These are phyloP conservation scores for Neobulgaria alba DNA, from an alignment of 2,329 filamentous ascomycete species.

Conservation along the genomic window DNA sequence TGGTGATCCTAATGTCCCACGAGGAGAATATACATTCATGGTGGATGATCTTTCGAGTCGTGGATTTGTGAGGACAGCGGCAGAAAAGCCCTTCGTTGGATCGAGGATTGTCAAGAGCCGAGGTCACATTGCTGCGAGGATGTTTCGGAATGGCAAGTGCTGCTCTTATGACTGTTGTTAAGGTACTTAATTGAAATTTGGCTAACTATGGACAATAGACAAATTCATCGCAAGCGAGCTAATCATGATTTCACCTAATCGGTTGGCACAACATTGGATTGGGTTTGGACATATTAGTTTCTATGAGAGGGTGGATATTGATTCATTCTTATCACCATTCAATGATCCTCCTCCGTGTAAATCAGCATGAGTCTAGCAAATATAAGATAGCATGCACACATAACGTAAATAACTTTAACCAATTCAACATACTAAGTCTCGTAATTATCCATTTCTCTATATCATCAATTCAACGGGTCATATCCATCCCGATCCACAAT, in stretches of 20 bases:
- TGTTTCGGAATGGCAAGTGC: slow-evolving; percentile 63
- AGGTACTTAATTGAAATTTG: no score
- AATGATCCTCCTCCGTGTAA: no score
- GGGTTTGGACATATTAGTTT: slow-evolving; percentile 51
- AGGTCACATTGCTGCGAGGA: slow-evolving; percentile 69
- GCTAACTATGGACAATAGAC: slow-evolving; percentile 48
- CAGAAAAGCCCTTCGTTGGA: slow-evolving; percentile 63
- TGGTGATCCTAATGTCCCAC: slow-evolving; percentile 80
- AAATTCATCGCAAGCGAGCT: slow-evolving; percentile 67
- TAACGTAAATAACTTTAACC: no score
- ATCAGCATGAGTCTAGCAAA: no score
- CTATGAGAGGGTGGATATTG: slow-evolving; percentile 52
- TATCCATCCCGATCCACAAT: no score
- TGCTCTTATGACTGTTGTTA: slow-evolving; percentile 10
- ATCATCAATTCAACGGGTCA: no score
- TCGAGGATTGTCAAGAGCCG: slow-evolving; percentile 63
- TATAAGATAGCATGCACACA: no score
- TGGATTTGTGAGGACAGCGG: slow-evolving; percentile 55
- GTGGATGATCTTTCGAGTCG: slow-evolving; percentile 64
- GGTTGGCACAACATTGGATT: slow-evolving; percentile 76
- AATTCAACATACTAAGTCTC: no score
- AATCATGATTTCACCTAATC: slow-evolving; percentile 68
- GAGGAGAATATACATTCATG: slow-evolving; percentile 76
- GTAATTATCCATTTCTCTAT: no score
- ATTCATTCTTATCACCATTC: slow-evolving; percentile 35